Base-by-base conservation (phyloP, 805 yeast species). In the Yarrowia keelungensis region DNA sequence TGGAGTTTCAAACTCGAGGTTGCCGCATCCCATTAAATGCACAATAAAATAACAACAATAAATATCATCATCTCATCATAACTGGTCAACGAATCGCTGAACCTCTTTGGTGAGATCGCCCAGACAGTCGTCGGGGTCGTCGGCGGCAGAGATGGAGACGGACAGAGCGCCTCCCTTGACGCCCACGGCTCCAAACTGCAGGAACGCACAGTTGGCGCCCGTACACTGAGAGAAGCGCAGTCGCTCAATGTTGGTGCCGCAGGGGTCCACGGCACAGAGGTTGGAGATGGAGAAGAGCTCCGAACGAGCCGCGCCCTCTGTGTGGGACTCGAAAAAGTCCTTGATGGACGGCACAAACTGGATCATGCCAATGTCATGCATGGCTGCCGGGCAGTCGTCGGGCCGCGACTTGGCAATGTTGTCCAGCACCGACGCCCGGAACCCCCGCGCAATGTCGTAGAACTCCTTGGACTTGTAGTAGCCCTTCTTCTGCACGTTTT, bases 101-200 rank as follows among this genome's bases (percentile, higher is more conserved):
- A 59, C 66, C 43, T 46, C 53, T 11, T 45, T 36, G 42, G 66
- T 59, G 42, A 59, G 53, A 45, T 45, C 53, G 53, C 53, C 66
- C 8, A 59, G 66, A 35, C 66, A 59, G 53, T 59, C 53, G 8
- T 46, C 66, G 38, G 66, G 66, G 35, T 59, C 66, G 19, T 59
- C 66, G 26, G 66, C 66, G 1, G 53, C 66, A n/a, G 53, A 45
- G 14, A 46, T 36, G 12, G 66, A 45, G 14, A 59, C 19, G 5
- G 51, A 32, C 5, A 59, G 26, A 10, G 66, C 32, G 5, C 66
- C 66, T 14, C 53, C 66, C 43, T 45, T 45, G 53, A 59, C 66
- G 12, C 66, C 66, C 7, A 59, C 66, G 10, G 53, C 66, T 35
- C 53, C 50, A 59, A 59, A 59, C 66, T 59, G 66, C 53, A 46